Evolutionary conservation across 768 basidiomycete species (phyloP), one percentile per base, ranked within the genome.

Genomic region (Trichaptum fuscoviolaceum): DNA sequence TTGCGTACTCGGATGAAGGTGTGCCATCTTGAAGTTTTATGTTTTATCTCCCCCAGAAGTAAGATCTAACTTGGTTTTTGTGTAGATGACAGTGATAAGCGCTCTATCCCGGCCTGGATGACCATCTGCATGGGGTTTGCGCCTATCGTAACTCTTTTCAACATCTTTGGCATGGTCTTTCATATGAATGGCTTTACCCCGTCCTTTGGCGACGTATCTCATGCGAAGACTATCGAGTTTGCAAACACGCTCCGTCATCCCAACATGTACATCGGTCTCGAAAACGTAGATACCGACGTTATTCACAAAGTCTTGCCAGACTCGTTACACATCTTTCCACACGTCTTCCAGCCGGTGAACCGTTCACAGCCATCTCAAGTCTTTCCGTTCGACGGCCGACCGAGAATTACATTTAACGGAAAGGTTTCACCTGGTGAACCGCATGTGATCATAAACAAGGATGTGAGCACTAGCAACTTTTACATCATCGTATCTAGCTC

Each of bases 351-450:
- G 42, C 42, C 64, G 18, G 15, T 20, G 20, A 34, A 20, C 12
- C 64, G 10, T 65, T 52, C 60, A 27, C 57, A 61, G 18, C 60
- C 34, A 10, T 17, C 15, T 65, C 42, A 58, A 17, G 17, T 59
- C 35, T 57, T 27, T 59, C 64, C 63, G 8, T 57, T 52, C 42
- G 42, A 52, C 15, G 42, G 42, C 20, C 42, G 42, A 52, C 42
- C 42, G 20, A 52, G 42, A 12, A 52, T 52, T 12, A 52, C 42
- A 12, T 52, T 52, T 20, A 52, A 52, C 42, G 42, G 42, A 12
- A 52, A 52, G 15, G 42, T 52, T 15, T 52, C 42, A 12, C 42
- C 42, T 52, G 42, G 42, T 52, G 42, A 52, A 52, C 42, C 42
- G 3, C 42, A 52, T 52, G 42, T 52, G 3, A 12, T 52, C 42